Evolutionary conservation across 768 basidiomycete species (phyloP), one percentile per base, ranked within the genome.

Genomic region (Hypsizygus marmoreus): DNA sequence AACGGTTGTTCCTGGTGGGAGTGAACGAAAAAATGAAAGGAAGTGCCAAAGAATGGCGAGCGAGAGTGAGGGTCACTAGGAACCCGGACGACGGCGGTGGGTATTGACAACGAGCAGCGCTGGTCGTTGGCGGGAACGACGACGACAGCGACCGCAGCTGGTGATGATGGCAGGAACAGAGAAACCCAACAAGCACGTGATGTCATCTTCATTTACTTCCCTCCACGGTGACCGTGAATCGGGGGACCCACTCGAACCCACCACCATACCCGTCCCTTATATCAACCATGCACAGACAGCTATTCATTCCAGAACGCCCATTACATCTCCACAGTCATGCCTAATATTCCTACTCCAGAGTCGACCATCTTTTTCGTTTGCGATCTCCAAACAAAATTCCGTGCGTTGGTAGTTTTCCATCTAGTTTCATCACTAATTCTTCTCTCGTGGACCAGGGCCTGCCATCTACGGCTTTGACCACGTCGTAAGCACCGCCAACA

Each of bases 371-470:
- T 95, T 71, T 78, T 95, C 47, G 69, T 91, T 20, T 97, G 93
- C 62, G 94, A 95, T 63, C 66, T 95, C 2, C 93, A 95, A 67
- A 72, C 77, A 6, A 77, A 80, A 51, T 87, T 92, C 67, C 69
- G 90, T 91, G 54, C 51, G 81, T 47, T 34, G 14, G n/a, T n/a
- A 22, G 4, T 23, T 40, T n/a, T 33, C 31, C 19, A 41, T 36
- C 20, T 26, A n/a, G 1, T 7, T 13, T 33, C 31, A 6, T n/a
- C n/a, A n/a, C n/a, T n/a, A n/a, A n/a, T n/a, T n/a, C n/a, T n/a
- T n/a, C n/a, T n/a, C 16, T 38, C 19, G 40, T 36, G 25, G 30
- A 26, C 14, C 46, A 70, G 64, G 54, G 8, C 53, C 73, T 14
- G 75, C 77, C 16, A 86, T 94, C 51, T 70, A 85, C 55, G 82